Percentiles rank a stretch among this genome's conserved stretches.
Conservation (phyloP, 2,329 filamentous ascomycete species). For the Ploettnerulaceae sp. region DNA sequence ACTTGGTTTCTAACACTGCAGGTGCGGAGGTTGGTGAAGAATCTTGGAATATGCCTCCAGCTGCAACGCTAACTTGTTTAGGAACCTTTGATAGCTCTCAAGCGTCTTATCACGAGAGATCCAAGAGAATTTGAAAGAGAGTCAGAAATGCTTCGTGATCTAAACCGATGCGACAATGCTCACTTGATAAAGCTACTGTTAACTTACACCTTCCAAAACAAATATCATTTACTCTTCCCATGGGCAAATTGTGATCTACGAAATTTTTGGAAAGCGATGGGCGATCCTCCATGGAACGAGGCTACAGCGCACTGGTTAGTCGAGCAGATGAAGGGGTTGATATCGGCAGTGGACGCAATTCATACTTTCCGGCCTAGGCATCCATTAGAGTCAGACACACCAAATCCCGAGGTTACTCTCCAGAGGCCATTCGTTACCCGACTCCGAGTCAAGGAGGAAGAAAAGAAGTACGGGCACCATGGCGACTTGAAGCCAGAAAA, state of each 20-base stretch:
- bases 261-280: slow-evolving; percentile 30
- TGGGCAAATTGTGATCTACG: slow-evolving; percentile 26
- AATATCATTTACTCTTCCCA: slow-evolving; percentile 29
- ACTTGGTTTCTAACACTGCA: neutral
- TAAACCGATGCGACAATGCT: too few species aligned
- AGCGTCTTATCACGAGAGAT: neutral
- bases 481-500: slow-evolving; percentile 28
- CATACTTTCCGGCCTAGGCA: slow-evolving; percentile 18
- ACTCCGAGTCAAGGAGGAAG: too few species aligned
- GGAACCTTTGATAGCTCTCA: neutral
- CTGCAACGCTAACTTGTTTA: neutral
- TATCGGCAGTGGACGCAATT: slow-evolving; percentile 22
- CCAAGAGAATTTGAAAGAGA: too few species aligned
- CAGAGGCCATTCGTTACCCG: too few species aligned
- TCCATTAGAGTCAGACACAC: neutral
- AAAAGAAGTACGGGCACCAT: slow-evolving; percentile 33
- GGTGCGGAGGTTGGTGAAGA: neutral
- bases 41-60: neutral
- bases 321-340: slow-evolving; percentile 25
- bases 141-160: too few species aligned
- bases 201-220: slow-evolving; percentile 19
- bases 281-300: neutral
- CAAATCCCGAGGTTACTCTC: slow-evolving; percentile 9
- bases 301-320: slow-evolving; percentile 24
- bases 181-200: slow-evolving; percentile 29